These are phyloP conservation scores for Bipolaris gigantea DNA, from an alignment of 2,329 filamentous ascomycete species.

Conservation along the genomic window DNA sequence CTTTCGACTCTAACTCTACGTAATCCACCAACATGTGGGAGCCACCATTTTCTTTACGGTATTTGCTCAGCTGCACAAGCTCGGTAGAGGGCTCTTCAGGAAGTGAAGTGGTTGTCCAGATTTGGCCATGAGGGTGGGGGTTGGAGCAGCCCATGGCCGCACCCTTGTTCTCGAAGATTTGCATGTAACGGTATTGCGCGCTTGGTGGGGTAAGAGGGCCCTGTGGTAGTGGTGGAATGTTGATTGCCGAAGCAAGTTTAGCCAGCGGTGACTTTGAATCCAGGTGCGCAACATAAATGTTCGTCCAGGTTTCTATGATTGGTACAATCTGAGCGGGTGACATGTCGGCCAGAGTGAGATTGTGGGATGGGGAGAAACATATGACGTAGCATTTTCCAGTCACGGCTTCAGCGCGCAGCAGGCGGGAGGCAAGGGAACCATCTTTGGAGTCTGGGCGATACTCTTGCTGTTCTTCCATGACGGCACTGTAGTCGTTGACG, in stretches of 20 bases:
- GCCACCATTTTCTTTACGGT: slow-evolving; percentile 71
- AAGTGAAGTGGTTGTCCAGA: slow-evolving; percentile 90
- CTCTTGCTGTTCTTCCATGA: slow-evolving; percentile 87
- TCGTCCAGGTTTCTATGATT: slow-evolving; percentile 87
- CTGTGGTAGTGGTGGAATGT: slow-evolving; percentile 52
- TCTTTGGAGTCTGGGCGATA: slow-evolving; percentile 62
- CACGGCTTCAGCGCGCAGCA: slow-evolving; percentile 81
- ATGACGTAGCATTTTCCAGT: slow-evolving; percentile 97
- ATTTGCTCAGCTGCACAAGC: slow-evolving; percentile 75
- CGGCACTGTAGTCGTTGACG: slow-evolving; percentile 95
- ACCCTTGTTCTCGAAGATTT: slow-evolving; percentile 99
- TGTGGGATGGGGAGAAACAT: slow-evolving; percentile 88
- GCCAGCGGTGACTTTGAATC: slow-evolving; percentile 69
- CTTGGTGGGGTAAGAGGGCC: slow-evolving; percentile 57
- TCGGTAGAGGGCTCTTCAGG: slow-evolving; percentile 88
- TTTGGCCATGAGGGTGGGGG: slow-evolving; percentile 93
- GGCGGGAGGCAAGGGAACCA: slow-evolving; percentile 66
- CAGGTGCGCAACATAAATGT: slow-evolving; percentile 82
- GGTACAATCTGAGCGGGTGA: slow-evolving; percentile 73
- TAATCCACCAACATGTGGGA: slow-evolving; percentile 85
- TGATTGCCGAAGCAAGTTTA: slow-evolving; percentile 50
- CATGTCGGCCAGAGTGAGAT: slow-evolving; percentile 92
- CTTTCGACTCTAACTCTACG: slow-evolving; percentile 76
- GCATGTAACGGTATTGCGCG: slow-evolving; percentile 91
- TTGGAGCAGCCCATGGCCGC: slow-evolving; percentile 98